Base-by-base conservation (phyloP, 495 filamentous ascomycete species). In the Xylaria flabelliformis region DNA sequence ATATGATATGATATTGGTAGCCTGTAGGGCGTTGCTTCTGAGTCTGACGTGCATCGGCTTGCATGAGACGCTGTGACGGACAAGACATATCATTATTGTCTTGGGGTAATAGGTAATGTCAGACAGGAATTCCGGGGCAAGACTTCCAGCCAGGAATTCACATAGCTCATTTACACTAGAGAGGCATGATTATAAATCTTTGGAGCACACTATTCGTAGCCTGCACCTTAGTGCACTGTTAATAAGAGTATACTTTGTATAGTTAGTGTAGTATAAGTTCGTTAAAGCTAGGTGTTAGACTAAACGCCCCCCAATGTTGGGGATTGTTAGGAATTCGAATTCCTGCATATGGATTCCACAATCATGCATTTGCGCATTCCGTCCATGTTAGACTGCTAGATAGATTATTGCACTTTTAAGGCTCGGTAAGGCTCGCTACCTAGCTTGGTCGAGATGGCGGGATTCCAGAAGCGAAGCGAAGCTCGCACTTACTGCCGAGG, bases 401-500 rank as follows among this genome's bases (percentile, higher is more conserved):
- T 39, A n/a, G 6, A 41, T 13, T 9, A 17, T 41, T 21, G 58
- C 4, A 36, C 32, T 61, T 61, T 17, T 13, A 4, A 36, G 55
- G 55, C 9, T 36, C 29, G 55, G 39, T 42, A 42, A 42, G 39
- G 56, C 21, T 6, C 0, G 56, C 17, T 39, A 39, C 15, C 32
- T 61, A 61, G 10, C 58, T 61, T 6, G 32, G 34, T n/a, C 3
- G 13, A 32, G 15, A 32, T 36, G 32, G 56, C 39, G 9, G 34
- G 58, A 67, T 67, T 67, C 44, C 29, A 53, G 53, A 67, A 67
- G 46, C 64, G 53, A 67, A 67, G 46, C 64, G 64, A 51, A 67
- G 41, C 10, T 67, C 64, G 61, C 61, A 64, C 58, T 65, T 42
- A 42, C 46, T 67, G 64, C 48, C 32, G 48, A 41, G 64, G 26